phyloP scores from a whole-genome alignment of 2,329 filamentous ascomycete species.

The Cordyceps militaris region DNA sequence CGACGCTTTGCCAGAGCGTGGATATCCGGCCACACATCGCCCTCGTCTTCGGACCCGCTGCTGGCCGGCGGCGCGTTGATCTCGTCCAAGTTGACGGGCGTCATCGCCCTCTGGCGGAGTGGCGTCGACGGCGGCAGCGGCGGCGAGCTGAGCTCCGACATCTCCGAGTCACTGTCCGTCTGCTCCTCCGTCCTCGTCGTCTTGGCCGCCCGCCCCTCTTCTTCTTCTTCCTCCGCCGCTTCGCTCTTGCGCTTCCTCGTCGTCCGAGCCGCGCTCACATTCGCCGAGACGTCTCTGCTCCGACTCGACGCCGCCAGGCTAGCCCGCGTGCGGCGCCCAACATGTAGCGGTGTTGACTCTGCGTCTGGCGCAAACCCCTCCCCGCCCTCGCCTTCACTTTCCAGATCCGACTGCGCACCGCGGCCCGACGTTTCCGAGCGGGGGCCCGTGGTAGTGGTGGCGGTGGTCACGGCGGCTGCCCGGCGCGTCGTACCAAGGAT shows the following conservation, averaged over 20 bases:
- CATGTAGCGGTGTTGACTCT: constrained; percentile 59
- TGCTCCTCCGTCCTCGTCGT: constrained; percentile 4
- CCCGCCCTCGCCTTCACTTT: constrained; percentile 36
- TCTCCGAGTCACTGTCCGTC: constrained; percentile 30
- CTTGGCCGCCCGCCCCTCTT: constrained; percentile 1
- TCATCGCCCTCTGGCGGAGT: constrained; percentile 28
- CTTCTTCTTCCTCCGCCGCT: constrained; percentile 17
- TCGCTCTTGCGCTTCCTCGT: constrained; percentile 52
- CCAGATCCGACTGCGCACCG: constrained; percentile 33
- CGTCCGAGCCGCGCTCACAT: constrained; percentile 27
- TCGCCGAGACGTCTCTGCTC: constrained; percentile 18
- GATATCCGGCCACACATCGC: constrained; percentile 45
- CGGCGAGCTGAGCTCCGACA: constrained; percentile 33
- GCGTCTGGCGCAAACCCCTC: constrained; percentile 52
- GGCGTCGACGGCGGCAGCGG: constrained; percentile 22
- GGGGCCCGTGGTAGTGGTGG: too few relatives aligned
- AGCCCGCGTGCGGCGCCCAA: constrained; percentile 32
- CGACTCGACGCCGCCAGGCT: constrained; percentile 15
- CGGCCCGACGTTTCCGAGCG: constrained; percentile 27
- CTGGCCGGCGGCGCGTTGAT: constrained; percentile 50
- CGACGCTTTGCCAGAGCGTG: constrained; percentile 42
- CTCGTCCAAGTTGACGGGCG: constrained; percentile 40
- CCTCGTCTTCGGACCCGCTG: constrained; percentile 40
- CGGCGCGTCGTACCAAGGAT: constrained; percentile 48
- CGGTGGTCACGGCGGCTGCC: too few relatives aligned